Base-by-base conservation (phyloP, 2,329 filamentous ascomycete species). In the Alternaria sp. region DNA sequence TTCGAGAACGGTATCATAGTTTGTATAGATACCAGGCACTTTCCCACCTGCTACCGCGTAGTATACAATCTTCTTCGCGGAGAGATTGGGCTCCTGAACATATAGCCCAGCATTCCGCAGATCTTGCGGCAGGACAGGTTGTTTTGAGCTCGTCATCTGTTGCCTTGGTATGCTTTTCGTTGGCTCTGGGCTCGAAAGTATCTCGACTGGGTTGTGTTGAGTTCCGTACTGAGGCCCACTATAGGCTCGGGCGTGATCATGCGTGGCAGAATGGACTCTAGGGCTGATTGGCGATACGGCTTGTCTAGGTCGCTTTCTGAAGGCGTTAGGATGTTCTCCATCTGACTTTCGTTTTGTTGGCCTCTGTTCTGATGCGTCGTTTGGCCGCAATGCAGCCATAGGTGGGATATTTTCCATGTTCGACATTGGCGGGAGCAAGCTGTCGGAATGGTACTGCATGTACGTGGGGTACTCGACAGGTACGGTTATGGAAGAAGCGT, bases 31-130 rank as follows among this genome's bases (percentile, higher is more conserved):
- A 2, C 87, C 87, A 0, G 87, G 86, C 12, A 81, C 77, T 28
- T 82, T 81, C 9, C 88, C 88, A 56, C 78, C 80, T 68, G 85
- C 85, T 6, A 90, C 85, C 11, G 83, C 88, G 62, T 90, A 90
- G 73, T 82, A 89, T 70, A 85, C 84, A 25, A 80, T 77, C 32
- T 79, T 79, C 48, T 79, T 69, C 34, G 80, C 76, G 14, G 34
- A 32, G 14, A 72, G 75, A 2, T 76, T 73, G 4, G 78, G 78
- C 30, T 84, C 85, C 49, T 91, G 91, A 38, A 92, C 84, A 74
- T 91, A 97, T 8, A 87, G 87, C 70, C 90, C 85, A 25, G 93
- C 92, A 57, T 96, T 92, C 65, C 88, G 85, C 60, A 85, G 81
- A 1, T 16, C 7, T 34, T 50, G 9, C 11, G 10, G 20, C 34